Percentiles rank a stretch among this genome's conserved stretches.
phyloP scores from a whole-genome alignment of 331 rosid genomes.

The Acacia concinna region DNA sequence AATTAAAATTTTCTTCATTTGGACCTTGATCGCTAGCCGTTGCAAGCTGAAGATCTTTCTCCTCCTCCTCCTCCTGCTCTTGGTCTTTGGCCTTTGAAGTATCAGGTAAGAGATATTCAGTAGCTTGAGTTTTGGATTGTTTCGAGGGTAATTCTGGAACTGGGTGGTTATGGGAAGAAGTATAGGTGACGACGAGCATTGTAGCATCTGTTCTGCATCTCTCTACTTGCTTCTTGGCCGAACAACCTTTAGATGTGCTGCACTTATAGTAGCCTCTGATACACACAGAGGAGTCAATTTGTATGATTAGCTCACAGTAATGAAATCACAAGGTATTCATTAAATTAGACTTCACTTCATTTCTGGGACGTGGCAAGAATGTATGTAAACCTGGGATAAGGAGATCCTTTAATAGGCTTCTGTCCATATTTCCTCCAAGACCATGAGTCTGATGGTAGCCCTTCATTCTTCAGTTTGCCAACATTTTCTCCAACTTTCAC shows the following conservation, averaged over 20 bases:
- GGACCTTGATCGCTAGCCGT: neutral
- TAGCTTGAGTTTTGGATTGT: conserved; percentile 37
- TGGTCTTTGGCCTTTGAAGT: conserved; percentile 32
- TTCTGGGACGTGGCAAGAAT: neutral
- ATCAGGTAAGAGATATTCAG: conserved; percentile 22
- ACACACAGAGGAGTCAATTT: neutral
- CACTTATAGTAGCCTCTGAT: conserved; percentile 85
- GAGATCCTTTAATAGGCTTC: conserved; percentile 93
- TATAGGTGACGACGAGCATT: conserved; percentile 77
- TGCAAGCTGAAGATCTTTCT: conserved; percentile 21
- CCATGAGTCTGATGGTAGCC: conserved; percentile 86
- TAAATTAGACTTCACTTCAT: neutral
- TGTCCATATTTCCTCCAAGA: conserved; percentile 99
- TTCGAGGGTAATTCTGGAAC: conserved; percentile 44
- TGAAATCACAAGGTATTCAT: neutral
- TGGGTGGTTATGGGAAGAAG: conserved; percentile 80
- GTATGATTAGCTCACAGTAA: neutral
- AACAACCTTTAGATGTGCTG: conserved; percentile 88
- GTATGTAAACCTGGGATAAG: conserved; percentile 76
- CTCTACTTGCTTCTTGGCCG: conserved; percentile 92
- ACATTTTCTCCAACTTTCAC: conserved; percentile 75
- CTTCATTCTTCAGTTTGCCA: conserved; percentile 83
- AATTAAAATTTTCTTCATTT: conserved; percentile 48
- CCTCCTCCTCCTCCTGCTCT: conserved; percentile 3
- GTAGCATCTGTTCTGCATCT: conserved; percentile 87